A percentile compares a stretch with the other conserved stretches of the same genome.
Evolutionary conservation across 192 early-diverging fungal genomes (phyloP).

Genomic region (Chytriomyces sp.): DNA sequence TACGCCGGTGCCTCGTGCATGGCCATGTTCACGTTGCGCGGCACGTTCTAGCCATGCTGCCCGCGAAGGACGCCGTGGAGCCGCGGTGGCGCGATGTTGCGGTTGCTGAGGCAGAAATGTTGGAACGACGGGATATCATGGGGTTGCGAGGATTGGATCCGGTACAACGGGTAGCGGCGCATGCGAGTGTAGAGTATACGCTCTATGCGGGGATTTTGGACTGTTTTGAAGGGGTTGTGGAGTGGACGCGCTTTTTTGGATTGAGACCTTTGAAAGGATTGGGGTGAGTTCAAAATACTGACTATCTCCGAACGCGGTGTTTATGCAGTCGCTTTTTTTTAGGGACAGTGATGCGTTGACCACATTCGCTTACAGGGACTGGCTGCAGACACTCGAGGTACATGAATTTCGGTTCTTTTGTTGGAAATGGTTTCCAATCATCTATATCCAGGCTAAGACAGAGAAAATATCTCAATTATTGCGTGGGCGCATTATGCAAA

Average conservation of each 20-base stretch:
- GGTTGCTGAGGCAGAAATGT: not conserved
- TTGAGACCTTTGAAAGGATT: not conserved
- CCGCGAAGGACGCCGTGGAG: constrained; percentile 50
- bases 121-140: not conserved
- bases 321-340: not conserved
- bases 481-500: not conserved
- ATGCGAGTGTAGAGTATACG: not conserved
- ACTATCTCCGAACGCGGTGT: not conserved
- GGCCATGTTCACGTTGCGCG: constrained; percentile 54
- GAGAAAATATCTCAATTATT: not conserved
- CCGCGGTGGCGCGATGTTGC: constrained; percentile 9
- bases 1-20: constrained; percentile 52
- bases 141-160: not conserved
- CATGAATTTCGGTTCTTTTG: not conserved
- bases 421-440: not conserved
- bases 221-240: constrained; percentile 12
- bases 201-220: constrained; percentile 5
- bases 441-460: constrained; percentile 6
- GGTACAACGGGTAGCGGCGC: not conserved
- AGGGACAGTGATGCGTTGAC: not conserved
- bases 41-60: constrained; percentile 43
- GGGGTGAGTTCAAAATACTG: not conserved
- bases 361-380: constrained; percentile 10
- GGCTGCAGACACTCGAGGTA: constrained; percentile 13
- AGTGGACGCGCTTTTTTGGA: constrained; percentile 16